Evolutionary conservation across 441 rosid genomes (phyloP).

Genomic region (Eruca vesicaria): DNA sequence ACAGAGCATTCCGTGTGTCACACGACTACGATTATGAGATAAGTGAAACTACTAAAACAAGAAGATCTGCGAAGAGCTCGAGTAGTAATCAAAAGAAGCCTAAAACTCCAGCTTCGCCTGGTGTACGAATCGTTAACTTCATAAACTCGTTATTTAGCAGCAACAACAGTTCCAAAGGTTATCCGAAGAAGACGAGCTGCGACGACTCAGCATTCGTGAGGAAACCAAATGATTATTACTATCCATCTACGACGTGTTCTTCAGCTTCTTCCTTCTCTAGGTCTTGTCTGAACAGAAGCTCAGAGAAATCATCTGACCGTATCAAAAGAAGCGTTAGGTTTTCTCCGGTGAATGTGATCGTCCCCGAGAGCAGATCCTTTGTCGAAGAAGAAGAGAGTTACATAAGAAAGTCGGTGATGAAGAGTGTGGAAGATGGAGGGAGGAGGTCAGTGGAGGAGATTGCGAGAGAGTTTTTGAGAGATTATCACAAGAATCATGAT

Average conservation of each 20-base stretch:
- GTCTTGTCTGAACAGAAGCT: conserved; percentile 66
- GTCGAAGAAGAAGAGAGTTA: conserved; percentile 25
- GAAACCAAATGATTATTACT: conserved; percentile 38
- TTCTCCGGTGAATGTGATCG: conserved; percentile 65
- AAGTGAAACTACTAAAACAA: conserved; percentile 45
- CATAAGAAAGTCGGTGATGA: conserved; percentile 45
- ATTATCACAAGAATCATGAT: conserved; percentile 49
- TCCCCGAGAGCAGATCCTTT: conserved; percentile 43
- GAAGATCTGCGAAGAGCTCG: conserved; percentile 40
- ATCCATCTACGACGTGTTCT: conserved; percentile 56
- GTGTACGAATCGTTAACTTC: conserved; percentile 65
- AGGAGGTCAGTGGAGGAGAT: conserved; percentile 56
- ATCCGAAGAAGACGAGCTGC: conserved; percentile 29
- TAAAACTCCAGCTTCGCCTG: conserved; percentile 89
- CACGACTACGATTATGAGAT: conserved; percentile 38
- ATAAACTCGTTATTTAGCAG: conserved; percentile 64
- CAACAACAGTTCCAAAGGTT: neutral
- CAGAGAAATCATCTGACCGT: conserved; percentile 53
- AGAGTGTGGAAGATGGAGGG: conserved; percentile 41
- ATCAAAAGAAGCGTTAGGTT: conserved; percentile 67
- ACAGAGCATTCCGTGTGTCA: conserved; percentile 38
- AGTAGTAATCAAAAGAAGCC: conserved; percentile 55
- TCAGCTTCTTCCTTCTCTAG: conserved; percentile 83
- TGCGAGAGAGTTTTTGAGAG: conserved; percentile 60
- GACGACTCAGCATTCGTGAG: conserved; percentile 25